Percentiles rank a stretch among this genome's conserved stretches.
Conservation (phyloP, 2,329 filamentous ascomycete genomes). For the Neopestalotiopsis sp. region DNA sequence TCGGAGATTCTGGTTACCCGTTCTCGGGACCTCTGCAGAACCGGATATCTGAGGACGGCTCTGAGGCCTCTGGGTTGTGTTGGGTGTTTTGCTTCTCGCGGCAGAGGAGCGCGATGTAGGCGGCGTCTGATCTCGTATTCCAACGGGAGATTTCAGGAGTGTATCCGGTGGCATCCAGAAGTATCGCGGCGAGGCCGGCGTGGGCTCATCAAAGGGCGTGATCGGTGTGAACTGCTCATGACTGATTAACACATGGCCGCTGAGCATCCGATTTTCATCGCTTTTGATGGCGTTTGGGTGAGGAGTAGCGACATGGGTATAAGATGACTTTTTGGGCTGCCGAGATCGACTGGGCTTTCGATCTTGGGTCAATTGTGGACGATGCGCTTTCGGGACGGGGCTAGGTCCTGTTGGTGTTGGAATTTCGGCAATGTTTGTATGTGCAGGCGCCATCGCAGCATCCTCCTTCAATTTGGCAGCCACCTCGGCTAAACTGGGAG, state of each 20-base stretch:
- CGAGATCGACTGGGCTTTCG: not conserved
- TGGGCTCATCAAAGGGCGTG: no score
- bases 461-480: constrained; percentile 4
- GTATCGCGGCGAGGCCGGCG: no score
- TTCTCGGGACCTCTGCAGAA: no score
- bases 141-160: no score
- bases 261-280: not conserved
- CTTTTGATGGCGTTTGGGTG: not conserved
- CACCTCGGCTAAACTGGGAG: not conserved
- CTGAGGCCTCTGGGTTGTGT: no score
- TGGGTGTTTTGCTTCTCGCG: no score
- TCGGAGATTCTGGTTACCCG: no score
- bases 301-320: not conserved
- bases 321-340: not conserved
- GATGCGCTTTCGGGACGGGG: not conserved
- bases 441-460: not conserved
- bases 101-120: no score
- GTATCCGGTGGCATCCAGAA: no score
- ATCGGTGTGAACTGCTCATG: not conserved
- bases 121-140: no score
- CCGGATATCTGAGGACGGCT: no score
- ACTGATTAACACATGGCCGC: constrained; percentile 3
- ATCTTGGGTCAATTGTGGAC: not conserved
- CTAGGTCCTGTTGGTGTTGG: not conserved
- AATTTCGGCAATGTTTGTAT: not conserved